These are phyloP conservation scores for Magnusiomyces ingens DNA, from an alignment of 1,139 yeast genomes.

Conservation along the genomic window DNA sequence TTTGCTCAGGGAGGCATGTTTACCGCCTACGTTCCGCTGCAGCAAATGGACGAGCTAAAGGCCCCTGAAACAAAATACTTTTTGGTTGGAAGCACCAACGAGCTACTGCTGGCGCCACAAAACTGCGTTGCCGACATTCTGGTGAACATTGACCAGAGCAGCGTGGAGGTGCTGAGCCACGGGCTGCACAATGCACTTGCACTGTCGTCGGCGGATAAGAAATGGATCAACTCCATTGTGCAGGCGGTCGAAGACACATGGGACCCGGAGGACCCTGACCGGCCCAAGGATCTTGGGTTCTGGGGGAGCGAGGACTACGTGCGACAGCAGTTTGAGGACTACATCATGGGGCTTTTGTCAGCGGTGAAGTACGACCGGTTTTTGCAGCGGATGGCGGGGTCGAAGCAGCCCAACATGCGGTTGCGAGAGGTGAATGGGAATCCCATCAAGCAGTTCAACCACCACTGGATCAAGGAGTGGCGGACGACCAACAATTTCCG, in stretches of 20 bases:
- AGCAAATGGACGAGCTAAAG: slow-evolving; percentile 71
- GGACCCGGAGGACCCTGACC: slow-evolving; percentile 39
- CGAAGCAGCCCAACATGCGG: slow-evolving; percentile 20
- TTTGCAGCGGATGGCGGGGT: slow-evolving; percentile 25
- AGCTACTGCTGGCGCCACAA: slow-evolving; percentile 66
- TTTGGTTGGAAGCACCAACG: slow-evolving; percentile 83
- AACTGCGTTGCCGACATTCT: slow-evolving; percentile 49
- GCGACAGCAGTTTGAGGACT: slow-evolving; percentile 84
- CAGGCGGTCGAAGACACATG: slow-evolving; percentile 37
- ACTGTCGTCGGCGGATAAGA: slow-evolving; percentile 61
- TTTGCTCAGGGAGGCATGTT: slow-evolving; percentile 85
- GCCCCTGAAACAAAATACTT: slow-evolving; percentile 55
- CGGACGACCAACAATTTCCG: slow-evolving; percentile 56
- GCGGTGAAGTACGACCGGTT: slow-evolving; percentile 65
- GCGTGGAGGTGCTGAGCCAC: slow-evolving; percentile 43
- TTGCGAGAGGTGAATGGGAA: slow-evolving; percentile 33
- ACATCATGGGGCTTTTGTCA: slow-evolving; percentile 66
- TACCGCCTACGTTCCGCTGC: slow-evolving; percentile 88
- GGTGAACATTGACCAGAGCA: slow-evolving; percentile 41
- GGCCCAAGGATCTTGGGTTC: slow-evolving; percentile 44
- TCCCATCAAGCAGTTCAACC: slow-evolving; percentile 46
- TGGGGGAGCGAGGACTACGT: slow-evolving; percentile 87
- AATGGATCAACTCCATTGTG: slow-evolving; percentile 52
- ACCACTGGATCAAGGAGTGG: slow-evolving; percentile 59
- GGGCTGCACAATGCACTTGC: slow-evolving; percentile 41